Evolutionary conservation across 2,329 filamentous ascomycete genomes (phyloP).

Genomic region (Rutstroemia sp.): DNA sequence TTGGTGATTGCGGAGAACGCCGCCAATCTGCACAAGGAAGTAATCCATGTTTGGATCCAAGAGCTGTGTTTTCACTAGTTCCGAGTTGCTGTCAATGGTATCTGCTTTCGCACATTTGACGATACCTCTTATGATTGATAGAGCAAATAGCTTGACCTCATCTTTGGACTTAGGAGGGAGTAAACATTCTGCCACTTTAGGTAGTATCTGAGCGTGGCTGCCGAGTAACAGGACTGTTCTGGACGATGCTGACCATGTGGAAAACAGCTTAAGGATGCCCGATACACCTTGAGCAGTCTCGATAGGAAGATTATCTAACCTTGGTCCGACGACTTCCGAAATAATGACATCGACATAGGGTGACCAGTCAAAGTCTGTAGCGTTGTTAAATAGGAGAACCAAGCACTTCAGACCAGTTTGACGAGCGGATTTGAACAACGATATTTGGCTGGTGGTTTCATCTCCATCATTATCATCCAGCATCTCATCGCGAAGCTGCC

Average conservation of each 20-base stretch:
- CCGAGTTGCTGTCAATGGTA: conserved; percentile 38
- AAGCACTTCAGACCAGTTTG: conserved; percentile 77
- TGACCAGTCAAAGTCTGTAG: conserved; percentile 62
- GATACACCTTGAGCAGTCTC: conserved; percentile 91
- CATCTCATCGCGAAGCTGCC: conserved; percentile 40
- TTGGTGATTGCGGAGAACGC: conserved; percentile 51
- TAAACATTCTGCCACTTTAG: conserved; percentile 65
- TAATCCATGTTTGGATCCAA: conserved; percentile 49
- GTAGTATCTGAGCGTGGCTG: conserved; percentile 53
- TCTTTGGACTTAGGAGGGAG: conserved; percentile 69
- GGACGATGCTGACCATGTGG: conserved; percentile 67
- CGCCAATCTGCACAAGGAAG: conserved; percentile 60
- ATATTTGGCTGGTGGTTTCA: conserved; percentile 34
- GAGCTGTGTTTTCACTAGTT: conserved; percentile 47
- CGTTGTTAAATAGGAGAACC: conserved; percentile 68
- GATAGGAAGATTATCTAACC: conserved; percentile 67
- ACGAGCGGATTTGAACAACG: conserved; percentile 58
- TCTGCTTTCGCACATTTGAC: conserved; percentile 52
- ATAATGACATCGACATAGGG: conserved; percentile 65
- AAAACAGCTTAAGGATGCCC: conserved; percentile 70
- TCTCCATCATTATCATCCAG: conserved; percentile 31
- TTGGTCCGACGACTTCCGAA: conserved; percentile 66
- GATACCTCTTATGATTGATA: conserved; percentile 67
- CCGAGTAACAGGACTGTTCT: conserved; percentile 61
- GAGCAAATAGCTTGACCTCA: conserved; percentile 75